These are phyloP conservation scores for Fusarium equiseti DNA, from an alignment of 2,329 filamentous ascomycete genomes.

Conservation along the genomic window DNA sequence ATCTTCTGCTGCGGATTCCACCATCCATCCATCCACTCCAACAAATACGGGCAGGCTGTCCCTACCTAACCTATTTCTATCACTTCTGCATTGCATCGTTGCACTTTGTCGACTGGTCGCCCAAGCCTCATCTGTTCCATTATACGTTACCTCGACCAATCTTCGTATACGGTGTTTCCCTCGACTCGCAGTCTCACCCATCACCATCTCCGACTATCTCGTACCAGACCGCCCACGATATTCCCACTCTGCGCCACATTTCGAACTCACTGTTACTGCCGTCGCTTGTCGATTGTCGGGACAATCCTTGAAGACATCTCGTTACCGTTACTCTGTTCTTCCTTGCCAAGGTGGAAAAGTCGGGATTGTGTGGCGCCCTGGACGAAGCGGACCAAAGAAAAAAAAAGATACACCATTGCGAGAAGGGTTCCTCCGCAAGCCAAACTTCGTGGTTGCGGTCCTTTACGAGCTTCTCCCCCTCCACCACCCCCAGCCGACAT, in stretches of 20 bases:
- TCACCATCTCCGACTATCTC: conserved; percentile 13
- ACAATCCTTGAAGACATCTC: conserved; percentile 12
- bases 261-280: conserved; percentile 12
- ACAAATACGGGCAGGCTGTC: conserved; percentile 10
- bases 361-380: conserved; percentile 30
- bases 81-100: conserved; percentile 12
- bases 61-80: conserved; percentile 23
- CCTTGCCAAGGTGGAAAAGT: conserved; percentile 42
- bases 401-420: conserved; percentile 10
- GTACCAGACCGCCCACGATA: conserved; percentile 25
- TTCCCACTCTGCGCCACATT: conserved; percentile 36
- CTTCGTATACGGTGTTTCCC: conserved; percentile 25
- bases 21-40: conserved; percentile 16
- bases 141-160: conserved; percentile 8
- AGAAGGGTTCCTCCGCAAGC: conserved; percentile 7
- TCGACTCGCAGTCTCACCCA: conserved; percentile 7
- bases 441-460: conserved; percentile 31
- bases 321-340: conserved; percentile 5
- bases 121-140: conserved; percentile 7
- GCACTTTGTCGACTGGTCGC: conserved; percentile 5
- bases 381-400: conserved; percentile 6
- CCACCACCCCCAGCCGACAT: conserved; percentile 13
- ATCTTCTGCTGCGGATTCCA: conserved; percentile 32
- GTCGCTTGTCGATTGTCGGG: conserved; percentile 16
- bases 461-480: conserved; percentile 14